Conservation (phyloP, 192 early-diverging fungal species). For the Phlyctochytrium planicorne region DNA sequence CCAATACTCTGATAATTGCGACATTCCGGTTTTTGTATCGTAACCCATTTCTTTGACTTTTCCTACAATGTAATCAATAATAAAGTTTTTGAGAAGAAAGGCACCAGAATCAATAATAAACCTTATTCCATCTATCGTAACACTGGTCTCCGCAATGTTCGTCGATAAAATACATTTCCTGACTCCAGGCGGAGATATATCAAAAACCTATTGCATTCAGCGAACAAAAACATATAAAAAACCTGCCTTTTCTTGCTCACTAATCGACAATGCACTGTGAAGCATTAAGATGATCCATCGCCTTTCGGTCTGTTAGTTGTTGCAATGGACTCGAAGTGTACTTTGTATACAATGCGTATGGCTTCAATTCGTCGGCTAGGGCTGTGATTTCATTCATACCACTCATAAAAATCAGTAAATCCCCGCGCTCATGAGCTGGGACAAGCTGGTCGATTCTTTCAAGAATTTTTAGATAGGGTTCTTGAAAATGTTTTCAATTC, state of each 20-base stretch:
- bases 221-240: constrained; percentile 1
- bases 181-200: constrained; percentile 56
- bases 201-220: constrained; percentile 60
- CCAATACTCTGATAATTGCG: constrained; percentile 68
- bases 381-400: too few species aligned
- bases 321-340: too few species aligned
- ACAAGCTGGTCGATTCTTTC: too few species aligned
- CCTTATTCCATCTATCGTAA: constrained; percentile 60
- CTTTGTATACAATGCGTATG: too few species aligned
- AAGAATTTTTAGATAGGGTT: too few species aligned
- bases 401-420: too few species aligned
- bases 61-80: constrained; percentile 58
- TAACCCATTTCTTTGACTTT: constrained; percentile 69
- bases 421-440: too few species aligned
- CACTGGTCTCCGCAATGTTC: constrained; percentile 53
- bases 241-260: constrained; percentile 65
- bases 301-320: constrained; percentile 40
- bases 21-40: constrained; percentile 49
- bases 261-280: constrained; percentile 61
- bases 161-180: constrained; percentile 64
- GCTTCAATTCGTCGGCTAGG: too few species aligned
- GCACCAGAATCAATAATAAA: constrained; percentile 68
- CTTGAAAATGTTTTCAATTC: too few species aligned
- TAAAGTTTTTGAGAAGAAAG: constrained; percentile 41
- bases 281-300: constrained; percentile 65